Base-by-base conservation (phyloP, 805 yeast genomes). In the Candida rishiriensis region DNA sequence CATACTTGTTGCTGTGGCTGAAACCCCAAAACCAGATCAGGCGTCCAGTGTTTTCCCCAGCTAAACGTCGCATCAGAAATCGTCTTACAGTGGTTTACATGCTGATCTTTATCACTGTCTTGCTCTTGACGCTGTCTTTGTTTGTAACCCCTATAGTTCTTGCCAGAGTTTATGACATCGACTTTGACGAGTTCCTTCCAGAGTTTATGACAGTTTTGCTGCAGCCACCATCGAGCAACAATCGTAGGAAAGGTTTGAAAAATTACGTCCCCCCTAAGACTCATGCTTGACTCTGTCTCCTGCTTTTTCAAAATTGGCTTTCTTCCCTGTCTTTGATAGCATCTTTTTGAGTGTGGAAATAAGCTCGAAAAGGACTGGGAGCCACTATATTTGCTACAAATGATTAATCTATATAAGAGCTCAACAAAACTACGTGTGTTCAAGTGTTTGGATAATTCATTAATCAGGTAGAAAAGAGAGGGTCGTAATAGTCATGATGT, bases 1-100 rank as follows among this genome's bases (percentile, higher is more conserved):
- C 88, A 1, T 66, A 78, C 65, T 66, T 80, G 56, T 65, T 85
- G 31, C 74, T 84, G 52, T 85, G 91, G 91, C 64, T 83, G 45
- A 75, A 70, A 34, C 64, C 63, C 3, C 57, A 54, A 4, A 64
- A 67, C 34, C 82, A 78, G 52, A 56, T 78, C 2, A 65, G 78
- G 9, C 72, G 77, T 3, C 70, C 70, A 18, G 64, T 76, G 2
- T 62, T 75, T 7, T 65, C 78, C 1, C 61, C 69, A 8, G 47
- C 51, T 15, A 71, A 63, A 45, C 71, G 75, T 43, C 67, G 68
- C 48, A 57, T 71, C 41, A 66, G 64, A 48, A 64, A 72, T 34
- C 61, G 71, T 37, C 48, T 57, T 5, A 56, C 63, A 1, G 48
- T 54, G 11, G 35, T 44, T 66, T 75, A 32, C 49, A 55, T 68